Base-by-base conservation (phyloP, 805 yeast species). In the Torulaspora delbrueckii region DNA sequence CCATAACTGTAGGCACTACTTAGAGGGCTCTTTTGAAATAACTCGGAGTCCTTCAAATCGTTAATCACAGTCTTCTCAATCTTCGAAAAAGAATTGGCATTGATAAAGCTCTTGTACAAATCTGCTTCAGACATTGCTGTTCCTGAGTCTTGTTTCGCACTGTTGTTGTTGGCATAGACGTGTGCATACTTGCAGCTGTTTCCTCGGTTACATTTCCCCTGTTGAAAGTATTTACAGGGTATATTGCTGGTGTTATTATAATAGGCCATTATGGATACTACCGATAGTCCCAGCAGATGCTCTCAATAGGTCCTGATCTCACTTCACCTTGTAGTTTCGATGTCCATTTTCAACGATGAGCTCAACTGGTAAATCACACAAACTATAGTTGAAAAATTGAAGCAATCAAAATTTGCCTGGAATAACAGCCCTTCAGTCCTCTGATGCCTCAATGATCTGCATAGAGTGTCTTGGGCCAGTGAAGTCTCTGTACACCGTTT, bases 381-480 rank as follows among this genome's bases (percentile, higher is more conserved):
- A 13, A 3, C 24, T 9, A 30, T 14, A 30, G 22, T 19, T 27
- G 22, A 24, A 22, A 19, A 13, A 18, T n/a, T 10, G 30, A 22
- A 30, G 6, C 14, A 31, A 31, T 18, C 8, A 3, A 6, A 6
- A 31, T 16, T 13, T 13, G 13, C 8, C 22, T 28, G n/a, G 14
- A 14, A 24, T 30, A 26, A 14, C 8, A 4, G 10, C 27, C 5
- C 7, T 9, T 39, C 34, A 24, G n/a, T 28, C 31, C 9, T n/a
- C 18, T 14, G 13, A 6, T n/a, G 18, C 10, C 28, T 3, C n/a
- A 12, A 89, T 91, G 97, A 81, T 90, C 50, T 91, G 98, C 65
- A 83, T 90, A 18, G 95, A 89, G 62, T 93, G 98, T 63, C 75
- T 80, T n/a, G 68, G 74, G 32, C 78, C 82, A 3, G 84, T 82